Percentiles rank a stretch among this genome's conserved stretches.
Conservation (phyloP, 1,284 basidiomycete genomes). For the Tilletia horrida region DNA sequence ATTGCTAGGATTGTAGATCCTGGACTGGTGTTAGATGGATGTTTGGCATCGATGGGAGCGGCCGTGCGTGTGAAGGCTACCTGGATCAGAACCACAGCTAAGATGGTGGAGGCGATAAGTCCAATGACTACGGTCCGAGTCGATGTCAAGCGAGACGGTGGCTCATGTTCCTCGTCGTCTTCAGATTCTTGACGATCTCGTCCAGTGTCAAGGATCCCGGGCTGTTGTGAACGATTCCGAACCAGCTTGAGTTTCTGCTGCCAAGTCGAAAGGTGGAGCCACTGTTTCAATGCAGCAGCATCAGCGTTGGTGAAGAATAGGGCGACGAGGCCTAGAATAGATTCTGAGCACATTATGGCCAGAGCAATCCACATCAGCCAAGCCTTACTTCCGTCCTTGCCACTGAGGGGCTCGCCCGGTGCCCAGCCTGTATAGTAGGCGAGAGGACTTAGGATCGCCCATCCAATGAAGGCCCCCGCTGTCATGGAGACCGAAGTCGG, state of each 20-base stretch:
- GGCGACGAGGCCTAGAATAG: constrained; percentile 65
- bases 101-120: constrained; percentile 63
- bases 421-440: constrained; percentile 82
- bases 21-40: constrained; percentile 69
- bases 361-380: constrained; percentile 78
- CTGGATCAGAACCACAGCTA: constrained; percentile 79
- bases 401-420: constrained; percentile 78
- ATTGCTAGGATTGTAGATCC: constrained; percentile 84
- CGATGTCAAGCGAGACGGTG: constrained; percentile 76
- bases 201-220: constrained; percentile 20
- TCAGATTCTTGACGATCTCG: constrained; percentile 43
- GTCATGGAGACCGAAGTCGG: constrained; percentile 92
- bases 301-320: constrained; percentile 30
- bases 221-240: constrained; percentile 9
- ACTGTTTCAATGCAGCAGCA: constrained; percentile 26
- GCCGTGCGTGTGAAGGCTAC: constrained; percentile 69
- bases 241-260: neutral
- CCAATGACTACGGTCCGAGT: constrained; percentile 73
- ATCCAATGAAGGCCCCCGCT: constrained; percentile 89
- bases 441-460: constrained; percentile 84
- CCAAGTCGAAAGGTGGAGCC: neutral
- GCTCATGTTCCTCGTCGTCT: constrained; percentile 68
- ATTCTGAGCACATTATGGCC: constrained; percentile 88
- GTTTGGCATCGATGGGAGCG: neutral
- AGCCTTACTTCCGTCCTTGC: constrained; percentile 73